Conservation (phyloP, 1,284 basidiomycete species). For the Malassezia sympodialis region DNA sequence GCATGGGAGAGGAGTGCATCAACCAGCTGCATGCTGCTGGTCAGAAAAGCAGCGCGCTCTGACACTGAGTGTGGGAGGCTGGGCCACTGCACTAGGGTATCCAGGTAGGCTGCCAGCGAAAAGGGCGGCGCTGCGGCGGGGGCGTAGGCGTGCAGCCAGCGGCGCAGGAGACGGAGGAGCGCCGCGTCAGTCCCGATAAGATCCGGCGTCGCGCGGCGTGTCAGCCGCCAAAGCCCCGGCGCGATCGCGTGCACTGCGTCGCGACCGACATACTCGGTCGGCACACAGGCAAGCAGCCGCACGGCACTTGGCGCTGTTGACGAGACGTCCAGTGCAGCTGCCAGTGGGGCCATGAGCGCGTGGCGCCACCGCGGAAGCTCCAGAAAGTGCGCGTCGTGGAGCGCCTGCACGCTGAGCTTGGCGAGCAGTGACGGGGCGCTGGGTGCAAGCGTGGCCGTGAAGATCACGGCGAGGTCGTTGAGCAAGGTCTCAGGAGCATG, state of each 20-base stretch:
- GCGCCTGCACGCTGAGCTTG: background rate
- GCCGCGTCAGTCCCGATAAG: background rate
- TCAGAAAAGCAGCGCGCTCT: background rate
- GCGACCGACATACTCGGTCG: conserved; percentile 2
- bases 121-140: background rate
- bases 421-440: background rate
- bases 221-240: background rate
- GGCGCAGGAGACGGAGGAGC: background rate
- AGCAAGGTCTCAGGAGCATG: conserved; percentile 7
- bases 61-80: background rate
- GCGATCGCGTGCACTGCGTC: background rate
- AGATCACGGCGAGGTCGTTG: background rate
- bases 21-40: background rate
- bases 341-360: background rate
- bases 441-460: background rate
- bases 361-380: conserved; percentile 26
- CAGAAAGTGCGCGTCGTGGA: conserved; percentile 24
- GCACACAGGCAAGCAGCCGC: background rate
- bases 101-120: background rate
- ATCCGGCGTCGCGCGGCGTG: background rate
- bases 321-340: background rate
- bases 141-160: background rate
- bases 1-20: background rate
- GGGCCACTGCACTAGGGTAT: background rate
- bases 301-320: background rate